Evolutionary conservation across 2,329 filamentous ascomycete genomes (phyloP).

Genomic region (Trichoderma endophyticum): DNA sequence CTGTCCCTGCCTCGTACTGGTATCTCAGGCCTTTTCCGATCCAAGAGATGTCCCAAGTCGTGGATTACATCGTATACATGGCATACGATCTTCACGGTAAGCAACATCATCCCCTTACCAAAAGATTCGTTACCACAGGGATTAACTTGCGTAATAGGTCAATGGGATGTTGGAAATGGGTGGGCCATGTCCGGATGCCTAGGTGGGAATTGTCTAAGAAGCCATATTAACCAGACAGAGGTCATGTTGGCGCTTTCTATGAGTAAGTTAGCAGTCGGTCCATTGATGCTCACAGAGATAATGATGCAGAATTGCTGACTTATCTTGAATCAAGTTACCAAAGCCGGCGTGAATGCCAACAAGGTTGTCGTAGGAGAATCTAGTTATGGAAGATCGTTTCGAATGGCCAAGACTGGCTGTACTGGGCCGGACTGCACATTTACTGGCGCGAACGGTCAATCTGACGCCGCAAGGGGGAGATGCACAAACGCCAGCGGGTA

Average conservation of each 20-base stretch:
- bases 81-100: slow-evolving; percentile 33
- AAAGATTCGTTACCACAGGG: neutral
- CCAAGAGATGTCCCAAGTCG: slow-evolving; percentile 25
- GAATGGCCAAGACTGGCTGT: slow-evolving; percentile 10
- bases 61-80: slow-evolving; percentile 36
- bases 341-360: slow-evolving; percentile 29
- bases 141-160: slow-evolving; percentile 12
- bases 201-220: slow-evolving; percentile 34
- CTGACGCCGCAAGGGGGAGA: slow-evolving; percentile 12
- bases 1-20: slow-evolving; percentile 39
- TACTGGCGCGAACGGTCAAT: neutral
- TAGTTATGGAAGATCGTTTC: slow-evolving; percentile 14
- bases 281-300: neutral
- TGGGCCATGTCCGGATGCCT: slow-evolving; percentile 26
- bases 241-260: slow-evolving; percentile 35
- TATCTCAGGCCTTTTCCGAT: slow-evolving; percentile 39
- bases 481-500: slow-evolving; percentile 30
- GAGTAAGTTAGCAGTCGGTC: slow-evolving; percentile 14
- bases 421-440: slow-evolving; percentile 13
- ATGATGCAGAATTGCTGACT: neutral
- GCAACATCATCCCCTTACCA: neutral
- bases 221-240: slow-evolving; percentile 37
- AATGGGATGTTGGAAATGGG: slow-evolving; percentile 26
- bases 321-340: slow-evolving; percentile 27
- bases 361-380: neutral